These are phyloP conservation scores for Neurospora pannonica DNA, from an alignment of 495 filamentous ascomycete genomes.

Conservation along the genomic window DNA sequence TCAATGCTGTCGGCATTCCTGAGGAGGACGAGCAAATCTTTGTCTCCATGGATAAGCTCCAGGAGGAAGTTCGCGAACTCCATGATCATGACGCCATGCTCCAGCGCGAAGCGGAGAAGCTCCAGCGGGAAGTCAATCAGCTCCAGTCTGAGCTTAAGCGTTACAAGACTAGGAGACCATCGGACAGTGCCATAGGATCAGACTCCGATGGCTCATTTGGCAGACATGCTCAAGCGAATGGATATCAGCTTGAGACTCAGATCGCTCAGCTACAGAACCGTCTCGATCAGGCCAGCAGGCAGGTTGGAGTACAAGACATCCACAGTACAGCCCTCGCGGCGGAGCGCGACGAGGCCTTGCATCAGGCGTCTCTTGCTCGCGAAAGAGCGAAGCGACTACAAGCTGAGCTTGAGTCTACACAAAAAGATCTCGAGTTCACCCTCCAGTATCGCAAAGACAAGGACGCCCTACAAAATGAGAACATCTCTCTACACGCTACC, in stretches of 20 bases:
- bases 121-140: slow-evolving; percentile 35
- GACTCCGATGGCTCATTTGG: slow-evolving; percentile 34
- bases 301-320: slow-evolving; percentile 36
- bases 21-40: slow-evolving; percentile 42
- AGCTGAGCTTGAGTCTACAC: slow-evolving; percentile 28
- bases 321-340: slow-evolving; percentile 34
- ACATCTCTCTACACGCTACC: slow-evolving; percentile 21
- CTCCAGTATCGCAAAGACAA: slow-evolving; percentile 24
- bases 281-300: slow-evolving; percentile 36
- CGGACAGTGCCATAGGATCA: slow-evolving; percentile 37
- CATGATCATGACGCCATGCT: slow-evolving; percentile 42
- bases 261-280: slow-evolving; percentile 30
- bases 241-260: slow-evolving; percentile 32
- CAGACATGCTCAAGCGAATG: slow-evolving; percentile 23
- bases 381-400: slow-evolving; percentile 36
- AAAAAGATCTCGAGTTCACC: slow-evolving; percentile 25
- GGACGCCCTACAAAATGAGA: slow-evolving; percentile 25
- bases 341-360: slow-evolving; percentile 39
- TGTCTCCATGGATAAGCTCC: slow-evolving; percentile 46
- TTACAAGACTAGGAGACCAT: slow-evolving; percentile 25
- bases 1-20: slow-evolving; percentile 30
- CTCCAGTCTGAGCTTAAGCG: slow-evolving; percentile 34
- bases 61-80: slow-evolving; percentile 38
- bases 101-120: slow-evolving; percentile 37
- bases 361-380: slow-evolving; percentile 30